These are phyloP conservation scores for Ceratocystis alfenasii DNA, from an alignment of 2,329 filamentous ascomycete species.

Conservation along the genomic window DNA sequence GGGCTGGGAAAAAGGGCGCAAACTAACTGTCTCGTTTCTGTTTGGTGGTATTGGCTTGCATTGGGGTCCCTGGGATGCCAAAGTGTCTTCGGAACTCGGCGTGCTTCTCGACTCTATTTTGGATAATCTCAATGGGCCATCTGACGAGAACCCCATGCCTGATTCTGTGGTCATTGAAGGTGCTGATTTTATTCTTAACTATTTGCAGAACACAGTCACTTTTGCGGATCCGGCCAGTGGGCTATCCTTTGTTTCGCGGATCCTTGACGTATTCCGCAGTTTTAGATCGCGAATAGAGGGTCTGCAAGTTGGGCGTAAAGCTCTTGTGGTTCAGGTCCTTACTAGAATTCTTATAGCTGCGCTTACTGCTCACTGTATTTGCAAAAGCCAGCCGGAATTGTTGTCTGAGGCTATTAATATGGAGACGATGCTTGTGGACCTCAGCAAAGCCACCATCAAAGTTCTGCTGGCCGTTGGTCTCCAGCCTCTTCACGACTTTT, in stretches of 20 bases:
- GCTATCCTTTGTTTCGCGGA: constrained; percentile 35
- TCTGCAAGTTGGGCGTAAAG: constrained; percentile 24
- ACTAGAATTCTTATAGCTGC: constrained; percentile 32
- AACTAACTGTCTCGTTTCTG: constrained; percentile 33
- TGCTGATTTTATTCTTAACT: constrained; percentile 37
- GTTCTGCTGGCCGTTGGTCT: constrained; percentile 36
- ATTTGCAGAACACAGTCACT: constrained; percentile 35
- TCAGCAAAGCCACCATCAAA: constrained; percentile 32
- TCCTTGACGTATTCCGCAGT: constrained; percentile 33
- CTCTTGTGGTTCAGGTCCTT: constrained; percentile 30
- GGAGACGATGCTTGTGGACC: constrained; percentile 38
- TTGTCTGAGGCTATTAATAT: constrained; percentile 33
- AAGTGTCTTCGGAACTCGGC: constrained; percentile 49
- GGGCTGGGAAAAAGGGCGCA: constrained; percentile 25
- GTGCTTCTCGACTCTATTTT: constrained; percentile 48
- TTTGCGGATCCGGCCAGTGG: constrained; percentile 30
- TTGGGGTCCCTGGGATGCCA: constrained; percentile 47
- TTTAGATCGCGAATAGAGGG: constrained; percentile 30
- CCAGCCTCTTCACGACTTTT: constrained; percentile 35
- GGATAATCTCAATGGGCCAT: constrained; percentile 33
- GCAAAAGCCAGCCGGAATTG: constrained; percentile 29
- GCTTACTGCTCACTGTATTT: constrained; percentile 29
- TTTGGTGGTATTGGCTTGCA: constrained; percentile 39
- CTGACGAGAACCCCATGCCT: constrained; percentile 21
- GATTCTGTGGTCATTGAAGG: constrained; percentile 28